These are phyloP conservation scores for Fusarium beomiforme DNA, from an alignment of 2,329 filamentous ascomycete species.

Conservation along the genomic window DNA sequence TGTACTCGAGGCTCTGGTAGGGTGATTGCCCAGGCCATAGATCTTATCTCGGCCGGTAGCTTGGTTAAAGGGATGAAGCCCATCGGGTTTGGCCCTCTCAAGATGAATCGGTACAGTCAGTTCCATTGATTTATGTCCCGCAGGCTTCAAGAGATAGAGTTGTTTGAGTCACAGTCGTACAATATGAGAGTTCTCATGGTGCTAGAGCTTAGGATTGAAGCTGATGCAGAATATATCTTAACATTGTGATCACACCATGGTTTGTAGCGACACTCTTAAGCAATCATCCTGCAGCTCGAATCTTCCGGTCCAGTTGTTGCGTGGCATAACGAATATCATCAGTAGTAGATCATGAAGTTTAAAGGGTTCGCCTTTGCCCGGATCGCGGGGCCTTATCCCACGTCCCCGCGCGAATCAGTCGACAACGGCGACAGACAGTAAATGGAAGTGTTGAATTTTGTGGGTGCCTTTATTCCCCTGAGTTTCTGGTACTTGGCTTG, in stretches of 20 bases:
- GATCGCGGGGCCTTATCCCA: conserved; percentile 18
- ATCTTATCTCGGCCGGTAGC: conserved; percentile 31
- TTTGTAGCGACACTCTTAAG: conserved; percentile 8
- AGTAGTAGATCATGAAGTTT: conserved; percentile 6
- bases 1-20: conserved; percentile 34
- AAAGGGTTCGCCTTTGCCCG: conserved; percentile 30
- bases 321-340: not conserved
- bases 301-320: conserved; percentile 20
- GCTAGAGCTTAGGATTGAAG: not conserved
- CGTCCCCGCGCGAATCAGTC: conserved; percentile 1
- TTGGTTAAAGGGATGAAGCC: conserved; percentile 25
- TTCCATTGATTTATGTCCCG: not conserved
- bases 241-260: conserved; percentile 30
- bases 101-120: not conserved
- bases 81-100: conserved; percentile 4
- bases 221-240: conserved; percentile 7
- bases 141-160: not conserved
- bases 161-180: conserved; percentile 3
- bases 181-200: not conserved
- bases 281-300: conserved; percentile 13
- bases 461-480: not conserved
- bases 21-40: conserved; percentile 31
- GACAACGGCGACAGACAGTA: not conserved
- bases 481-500: not conserved
- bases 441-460: not conserved